Evolutionary conservation across 768 basidiomycete species (phyloP).

Genomic region (Wakefieldia striispora): DNA sequence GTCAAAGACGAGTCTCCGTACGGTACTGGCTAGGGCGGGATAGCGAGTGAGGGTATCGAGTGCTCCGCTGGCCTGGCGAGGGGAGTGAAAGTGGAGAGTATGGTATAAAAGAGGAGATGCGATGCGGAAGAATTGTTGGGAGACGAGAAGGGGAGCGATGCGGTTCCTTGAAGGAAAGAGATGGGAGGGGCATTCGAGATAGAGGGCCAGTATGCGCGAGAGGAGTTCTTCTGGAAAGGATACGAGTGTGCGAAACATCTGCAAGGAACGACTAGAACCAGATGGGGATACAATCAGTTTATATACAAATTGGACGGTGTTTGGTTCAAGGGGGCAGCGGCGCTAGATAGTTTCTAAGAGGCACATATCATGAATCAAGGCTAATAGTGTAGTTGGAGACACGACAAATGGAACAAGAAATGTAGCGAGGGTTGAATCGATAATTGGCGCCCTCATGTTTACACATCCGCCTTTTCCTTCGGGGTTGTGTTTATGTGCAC

Average conservation of each 20-base stretch:
- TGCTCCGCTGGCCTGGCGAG: slow-evolving; percentile 38
- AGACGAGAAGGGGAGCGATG: slow-evolving; percentile 50
- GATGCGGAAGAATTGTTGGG: slow-evolving; percentile 52
- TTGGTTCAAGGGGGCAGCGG: too few relatives aligned
- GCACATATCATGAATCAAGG: too few relatives aligned
- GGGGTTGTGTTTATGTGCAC: neutral
- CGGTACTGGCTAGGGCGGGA: slow-evolving; percentile 37
- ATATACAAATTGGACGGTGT: slow-evolving; percentile 3
- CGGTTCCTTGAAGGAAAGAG: slow-evolving; percentile 21
- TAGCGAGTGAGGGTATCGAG: slow-evolving; percentile 36
- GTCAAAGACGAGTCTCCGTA: slow-evolving; percentile 42
- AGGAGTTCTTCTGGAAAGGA: slow-evolving; percentile 45
- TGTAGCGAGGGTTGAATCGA: too few relatives aligned
- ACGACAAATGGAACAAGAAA: too few relatives aligned
- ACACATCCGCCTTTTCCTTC: neutral
- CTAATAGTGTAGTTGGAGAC: too few relatives aligned
- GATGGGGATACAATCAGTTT: slow-evolving; percentile 3
- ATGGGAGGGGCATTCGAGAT: slow-evolving; percentile 25
- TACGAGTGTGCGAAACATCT: slow-evolving; percentile 22
- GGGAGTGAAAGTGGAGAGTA: slow-evolving; percentile 43
- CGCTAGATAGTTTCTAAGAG: too few relatives aligned
- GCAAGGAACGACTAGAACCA: neutral
- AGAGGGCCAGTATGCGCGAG: slow-evolving; percentile 42
- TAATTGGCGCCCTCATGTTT: too few relatives aligned
- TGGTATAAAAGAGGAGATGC: slow-evolving; percentile 57